phyloP scores from a whole-genome alignment of 2,329 filamentous ascomycete genomes.

The Diaporthe ilicicola region DNA sequence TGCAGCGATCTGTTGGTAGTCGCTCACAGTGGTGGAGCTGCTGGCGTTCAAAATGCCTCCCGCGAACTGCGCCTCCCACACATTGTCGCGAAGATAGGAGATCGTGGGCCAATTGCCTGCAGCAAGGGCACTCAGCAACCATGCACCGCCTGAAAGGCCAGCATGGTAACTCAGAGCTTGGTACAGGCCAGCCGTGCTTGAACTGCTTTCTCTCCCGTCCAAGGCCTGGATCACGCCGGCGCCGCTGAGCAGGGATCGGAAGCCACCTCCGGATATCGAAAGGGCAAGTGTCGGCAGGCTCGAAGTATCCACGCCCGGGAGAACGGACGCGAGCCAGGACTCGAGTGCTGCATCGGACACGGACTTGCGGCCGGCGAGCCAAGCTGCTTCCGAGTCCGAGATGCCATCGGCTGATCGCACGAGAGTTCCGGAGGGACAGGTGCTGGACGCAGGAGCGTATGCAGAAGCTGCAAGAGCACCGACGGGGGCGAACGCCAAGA shows the following conservation, averaged over 20 bases:
- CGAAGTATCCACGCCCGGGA: slow-evolving; percentile 24
- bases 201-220: slow-evolving; percentile 36
- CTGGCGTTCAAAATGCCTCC: slow-evolving; percentile 27
- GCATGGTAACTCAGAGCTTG: slow-evolving; percentile 37
- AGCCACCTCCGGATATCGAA: slow-evolving; percentile 42
- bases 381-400: slow-evolving; percentile 24
- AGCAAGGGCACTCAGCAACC: slow-evolving; percentile 36
- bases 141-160: slow-evolving; percentile 37
- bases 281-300: slow-evolving; percentile 37
- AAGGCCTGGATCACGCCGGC: slow-evolving; percentile 41
- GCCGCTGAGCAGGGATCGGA: slow-evolving; percentile 40
- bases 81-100: slow-evolving; percentile 19
- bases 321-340: slow-evolving; percentile 11
- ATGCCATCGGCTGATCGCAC: slow-evolving; percentile 30
- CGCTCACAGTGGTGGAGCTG: background rate
- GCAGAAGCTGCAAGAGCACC: slow-evolving; percentile 25
- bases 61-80: slow-evolving; percentile 25
- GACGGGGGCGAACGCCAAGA: slow-evolving; percentile 14
- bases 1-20: slow-evolving; percentile 22
- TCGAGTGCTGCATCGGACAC: slow-evolving; percentile 25
- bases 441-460: slow-evolving; percentile 7
- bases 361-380: slow-evolving; percentile 15
- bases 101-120: slow-evolving; percentile 36
- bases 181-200: slow-evolving; percentile 34
- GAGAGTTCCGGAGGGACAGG: slow-evolving; percentile 25